These are phyloP conservation scores for Colletotrichum sp. DNA, from an alignment of 2,329 filamentous ascomycete genomes.

Conservation along the genomic window DNA sequence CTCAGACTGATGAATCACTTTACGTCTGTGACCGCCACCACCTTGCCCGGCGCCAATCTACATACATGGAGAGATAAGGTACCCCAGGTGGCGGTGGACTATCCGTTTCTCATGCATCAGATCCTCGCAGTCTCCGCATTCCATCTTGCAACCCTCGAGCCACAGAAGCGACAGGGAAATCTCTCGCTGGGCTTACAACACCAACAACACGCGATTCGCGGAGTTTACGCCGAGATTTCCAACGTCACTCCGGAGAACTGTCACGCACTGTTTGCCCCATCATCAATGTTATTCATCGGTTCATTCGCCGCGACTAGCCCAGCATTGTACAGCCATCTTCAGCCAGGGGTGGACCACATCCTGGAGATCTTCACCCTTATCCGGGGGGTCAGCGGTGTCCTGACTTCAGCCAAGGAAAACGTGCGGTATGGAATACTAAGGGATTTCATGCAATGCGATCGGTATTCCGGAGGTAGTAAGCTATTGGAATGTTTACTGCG, in stretches of 20 bases:
- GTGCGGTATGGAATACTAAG: neutral
- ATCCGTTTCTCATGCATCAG: neutral
- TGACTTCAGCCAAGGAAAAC: neutral
- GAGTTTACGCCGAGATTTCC: neutral
- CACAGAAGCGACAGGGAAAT: neutral
- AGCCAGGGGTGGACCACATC: rapidly evolving
- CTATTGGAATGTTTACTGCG: neutral
- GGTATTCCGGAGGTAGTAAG: neutral
- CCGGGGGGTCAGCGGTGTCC: neutral
- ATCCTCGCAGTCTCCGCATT: neutral
- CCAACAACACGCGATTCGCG: neutral
- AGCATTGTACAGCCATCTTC: neutral
- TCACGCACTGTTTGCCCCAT: neutral
- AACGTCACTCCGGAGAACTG: neutral
- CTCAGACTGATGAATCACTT: neutral
- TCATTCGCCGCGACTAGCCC: neutral
- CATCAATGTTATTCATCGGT: neutral
- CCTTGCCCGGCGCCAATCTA: neutral
- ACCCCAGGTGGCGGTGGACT: rapidly evolving
- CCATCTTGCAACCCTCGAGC: neutral
- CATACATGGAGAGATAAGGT: neutral
- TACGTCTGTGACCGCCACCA: neutral
- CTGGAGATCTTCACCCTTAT: neutral
- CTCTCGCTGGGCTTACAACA: neutral
- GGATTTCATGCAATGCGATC: neutral